Conservation (phyloP, 1,139 yeast genomes). For the Pichia sp. region DNA sequence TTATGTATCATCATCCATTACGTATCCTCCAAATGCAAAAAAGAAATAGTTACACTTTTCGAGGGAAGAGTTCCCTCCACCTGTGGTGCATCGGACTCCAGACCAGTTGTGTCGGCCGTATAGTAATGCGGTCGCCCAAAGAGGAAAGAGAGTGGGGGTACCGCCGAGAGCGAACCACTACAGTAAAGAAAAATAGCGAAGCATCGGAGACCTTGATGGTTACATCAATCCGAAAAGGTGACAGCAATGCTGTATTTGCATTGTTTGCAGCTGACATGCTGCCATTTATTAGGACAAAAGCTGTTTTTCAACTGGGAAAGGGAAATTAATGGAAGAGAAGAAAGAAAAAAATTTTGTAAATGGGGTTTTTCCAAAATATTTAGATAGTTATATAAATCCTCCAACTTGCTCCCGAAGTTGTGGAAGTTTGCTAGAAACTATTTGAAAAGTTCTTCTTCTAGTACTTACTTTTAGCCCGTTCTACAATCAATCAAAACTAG, state of each 20-base stretch:
- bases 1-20: neutral
- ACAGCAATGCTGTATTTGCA: neutral
- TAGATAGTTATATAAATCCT: neutral
- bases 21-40: neutral
- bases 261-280: neutral
- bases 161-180: neutral
- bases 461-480: neutral
- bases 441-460: neutral
- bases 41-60: neutral
- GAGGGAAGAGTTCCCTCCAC: no score
- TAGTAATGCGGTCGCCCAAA: neutral
- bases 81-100: no score
- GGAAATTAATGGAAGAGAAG: neutral
- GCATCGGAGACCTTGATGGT: conserved; percentile 4
- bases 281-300: neutral
- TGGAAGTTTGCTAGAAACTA: neutral
- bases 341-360: neutral
- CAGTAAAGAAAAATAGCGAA: neutral
- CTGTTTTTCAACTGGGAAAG: neutral
- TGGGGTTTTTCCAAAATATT: neutral
- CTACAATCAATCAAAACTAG: neutral
- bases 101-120: no score
- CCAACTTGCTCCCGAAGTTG: neutral
- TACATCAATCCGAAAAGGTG: neutral
- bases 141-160: neutral